These are phyloP conservation scores for Serendipita sp. DNA, from an alignment of 1,284 basidiomycete genomes.

Conservation along the genomic window DNA sequence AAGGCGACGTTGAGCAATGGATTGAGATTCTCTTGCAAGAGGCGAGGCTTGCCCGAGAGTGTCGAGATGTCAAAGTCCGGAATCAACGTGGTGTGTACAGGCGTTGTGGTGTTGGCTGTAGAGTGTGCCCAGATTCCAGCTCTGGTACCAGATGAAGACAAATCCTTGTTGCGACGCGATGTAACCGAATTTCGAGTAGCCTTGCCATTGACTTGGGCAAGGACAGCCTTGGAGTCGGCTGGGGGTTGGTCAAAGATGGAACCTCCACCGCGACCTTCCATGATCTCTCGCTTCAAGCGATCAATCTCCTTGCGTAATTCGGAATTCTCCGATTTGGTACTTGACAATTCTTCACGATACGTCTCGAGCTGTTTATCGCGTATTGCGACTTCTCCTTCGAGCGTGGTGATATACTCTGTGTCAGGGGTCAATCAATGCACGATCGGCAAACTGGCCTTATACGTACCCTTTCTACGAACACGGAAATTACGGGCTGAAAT, in stretches of 20 bases:
- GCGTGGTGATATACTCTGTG: conserved; percentile 82
- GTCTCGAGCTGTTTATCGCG: conserved; percentile 82
- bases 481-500: conserved; percentile 92
- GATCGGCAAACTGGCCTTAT: not conserved
- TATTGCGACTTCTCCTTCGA: conserved; percentile 88
- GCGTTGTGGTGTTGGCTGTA: conserved; percentile 54
- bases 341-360: conserved; percentile 73
- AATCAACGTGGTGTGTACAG: conserved; percentile 72
- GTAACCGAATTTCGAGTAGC: not conserved
- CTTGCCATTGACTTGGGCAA: not conserved
- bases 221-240: not conserved
- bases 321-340: conserved; percentile 67
- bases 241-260: conserved; percentile 5
- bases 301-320: conserved; percentile 75
- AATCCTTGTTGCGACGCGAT: conserved; percentile 56
- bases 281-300: conserved; percentile 65
- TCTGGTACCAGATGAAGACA: conserved; percentile 40
- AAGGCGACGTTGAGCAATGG: conserved; percentile 42
- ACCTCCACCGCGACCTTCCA: conserved; percentile 35
- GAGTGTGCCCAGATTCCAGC: conserved; percentile 62
- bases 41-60: conserved; percentile 23
- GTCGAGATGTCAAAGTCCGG: conserved; percentile 35
- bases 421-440: not conserved
- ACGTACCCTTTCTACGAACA: conserved; percentile 74
- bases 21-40: conserved; percentile 70